A percentile compares a stretch with the other conserved stretches of the same genome.
phyloP scores from a whole-genome alignment of 176 grass and related monocot genomes.

The Triticum timopheevii region DNA sequence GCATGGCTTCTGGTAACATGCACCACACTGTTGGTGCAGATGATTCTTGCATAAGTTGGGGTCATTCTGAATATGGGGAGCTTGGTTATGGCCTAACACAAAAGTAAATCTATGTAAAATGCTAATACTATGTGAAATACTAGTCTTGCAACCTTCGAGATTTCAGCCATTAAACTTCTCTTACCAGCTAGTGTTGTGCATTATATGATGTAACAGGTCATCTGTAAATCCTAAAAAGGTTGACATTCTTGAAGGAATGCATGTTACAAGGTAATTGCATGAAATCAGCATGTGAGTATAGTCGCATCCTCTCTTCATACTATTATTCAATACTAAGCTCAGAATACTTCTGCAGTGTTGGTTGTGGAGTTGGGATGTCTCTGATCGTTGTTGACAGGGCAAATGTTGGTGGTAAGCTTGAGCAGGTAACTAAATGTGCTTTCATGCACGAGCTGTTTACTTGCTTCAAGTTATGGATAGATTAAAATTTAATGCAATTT shows the following conservation, averaged over 20 bases:
- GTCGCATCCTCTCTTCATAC: background rate
- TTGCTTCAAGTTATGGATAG: background rate
- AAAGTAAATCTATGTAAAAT: constrained; percentile 58
- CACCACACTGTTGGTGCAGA: constrained; percentile 93
- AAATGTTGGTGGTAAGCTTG: constrained; percentile 67
- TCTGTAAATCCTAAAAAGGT: constrained; percentile 96
- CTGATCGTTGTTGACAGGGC: constrained; percentile 78
- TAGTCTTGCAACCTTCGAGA: background rate
- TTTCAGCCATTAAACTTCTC: background rate
- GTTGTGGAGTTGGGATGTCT: constrained; percentile 76
- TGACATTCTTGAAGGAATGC: constrained; percentile 92
- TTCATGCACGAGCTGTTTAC: constrained; percentile 13
- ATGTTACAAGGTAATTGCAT: constrained; percentile 62
- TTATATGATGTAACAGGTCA: constrained; percentile 52
- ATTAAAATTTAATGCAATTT: constrained; percentile 1
- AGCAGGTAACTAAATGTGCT: constrained; percentile 52
- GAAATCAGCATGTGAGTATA: constrained; percentile 15
- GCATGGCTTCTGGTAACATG: constrained; percentile 98
- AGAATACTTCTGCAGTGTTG: constrained; percentile 62
- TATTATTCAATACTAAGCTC: constrained; percentile 32
- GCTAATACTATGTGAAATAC: constrained; percentile 14
- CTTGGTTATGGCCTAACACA: constrained; percentile 91
- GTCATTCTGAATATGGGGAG: constrained; percentile 61
- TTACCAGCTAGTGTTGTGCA: background rate
- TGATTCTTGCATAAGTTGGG: constrained; percentile 97